Conservation (phyloP, 1,139 yeast species). For the Yamadazyma spencermartinsiae region DNA sequence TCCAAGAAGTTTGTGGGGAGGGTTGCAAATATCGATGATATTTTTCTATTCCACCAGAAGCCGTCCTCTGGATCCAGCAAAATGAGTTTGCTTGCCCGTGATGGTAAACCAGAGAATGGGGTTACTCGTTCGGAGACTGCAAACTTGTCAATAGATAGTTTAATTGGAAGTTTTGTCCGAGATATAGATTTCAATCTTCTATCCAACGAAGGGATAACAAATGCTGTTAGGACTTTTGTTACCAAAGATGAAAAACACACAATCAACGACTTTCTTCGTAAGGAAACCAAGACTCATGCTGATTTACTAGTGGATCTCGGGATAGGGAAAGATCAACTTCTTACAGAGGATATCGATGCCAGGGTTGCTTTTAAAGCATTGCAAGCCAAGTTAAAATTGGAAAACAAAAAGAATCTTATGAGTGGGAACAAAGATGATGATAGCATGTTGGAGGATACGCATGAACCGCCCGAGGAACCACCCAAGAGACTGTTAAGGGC, state of each 20-base stretch:
- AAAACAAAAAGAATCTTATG: constrained; percentile 11
- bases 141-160: constrained; percentile 48
- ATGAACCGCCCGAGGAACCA: not conserved
- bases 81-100: not conserved
- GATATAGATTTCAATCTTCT: constrained; percentile 66
- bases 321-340: constrained; percentile 33
- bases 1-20: constrained; percentile 87
- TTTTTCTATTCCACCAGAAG: constrained; percentile 67
- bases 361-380: constrained; percentile 29
- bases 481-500: constrained; percentile 3
- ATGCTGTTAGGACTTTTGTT: constrained; percentile 70
- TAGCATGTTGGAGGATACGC: constrained; percentile 5
- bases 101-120: constrained; percentile 18
- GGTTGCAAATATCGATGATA: constrained; percentile 88
- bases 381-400: constrained; percentile 23
- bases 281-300: constrained; percentile 64
- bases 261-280: constrained; percentile 65
- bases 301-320: constrained; percentile 51
- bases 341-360: constrained; percentile 31
- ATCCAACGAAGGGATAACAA: constrained; percentile 76
- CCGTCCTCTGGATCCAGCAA: constrained; percentile 21
- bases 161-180: constrained; percentile 57
- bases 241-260: constrained; percentile 82
- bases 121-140: not conserved
- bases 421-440: not conserved